Evolutionary conservation across 768 basidiomycete genomes (phyloP), one percentile per base, ranked within the genome.

Genomic region (Multifurca ochricompacta): DNA sequence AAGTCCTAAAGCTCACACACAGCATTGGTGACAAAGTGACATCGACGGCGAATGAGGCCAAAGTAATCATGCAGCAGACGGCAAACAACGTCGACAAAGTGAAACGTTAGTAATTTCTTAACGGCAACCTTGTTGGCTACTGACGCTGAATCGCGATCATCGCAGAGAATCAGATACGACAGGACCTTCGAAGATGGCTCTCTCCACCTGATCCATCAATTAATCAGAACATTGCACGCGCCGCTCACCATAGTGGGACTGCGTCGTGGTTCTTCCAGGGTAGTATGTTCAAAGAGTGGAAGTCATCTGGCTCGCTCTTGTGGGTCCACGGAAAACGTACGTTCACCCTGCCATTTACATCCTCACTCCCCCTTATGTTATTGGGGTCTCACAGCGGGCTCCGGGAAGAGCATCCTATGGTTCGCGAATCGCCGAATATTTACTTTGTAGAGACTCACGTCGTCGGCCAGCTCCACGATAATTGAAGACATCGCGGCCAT

Each of bases 391-490:
- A n/a, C n/a, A 44, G 50, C 40, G 11, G 50, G 50, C 4, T 42
- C 40, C 1, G 50, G 50, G 3, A 52, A 52, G 28, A 52, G 42
- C n/a, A 19, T 52, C 11, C n/a, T 52, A 18, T 52, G 51, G 51
- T 52, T 28, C 7, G 42, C 19, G 6, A 25, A 23, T 19, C 25
- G n/a, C 18, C 3, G n/a, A 19, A 11, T 39, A 2, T 28, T 3
- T 37, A 14, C 8, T n/a, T 19, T 6, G 13, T 3, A 21, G 6
- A 25, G 27, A 18, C 41, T 14, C 13, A 6, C 23, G 39, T 21
- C 16, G 27, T 31, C 28, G 21, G n/a, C n/a, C n/a, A 52, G 51
- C 28, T 44, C 51, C 32, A 52, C 14, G 19, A 27, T 52, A 8
- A 36, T 52, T 27, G 51, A 28, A 35, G 42, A 44, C 21, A 6